A percentile compares a stretch with the other conserved stretches of the same genome.
Evolutionary conservation across 345 rosid species (phyloP).

Genomic region (Passiflora organensis): DNA sequence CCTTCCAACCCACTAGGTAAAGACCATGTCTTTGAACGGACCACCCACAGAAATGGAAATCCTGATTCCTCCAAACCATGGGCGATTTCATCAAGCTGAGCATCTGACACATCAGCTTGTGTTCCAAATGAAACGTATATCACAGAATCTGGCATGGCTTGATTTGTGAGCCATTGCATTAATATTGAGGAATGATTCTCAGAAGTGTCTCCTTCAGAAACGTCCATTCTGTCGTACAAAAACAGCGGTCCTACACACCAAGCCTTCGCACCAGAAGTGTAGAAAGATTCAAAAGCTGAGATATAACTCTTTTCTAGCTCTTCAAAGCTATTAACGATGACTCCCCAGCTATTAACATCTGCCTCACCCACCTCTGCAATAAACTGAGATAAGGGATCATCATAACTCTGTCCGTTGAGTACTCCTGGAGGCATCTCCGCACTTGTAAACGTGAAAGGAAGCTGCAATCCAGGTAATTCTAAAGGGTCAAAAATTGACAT

Average conservation of each 20-base stretch:
- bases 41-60: conserved; percentile 13
- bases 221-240: conserved; percentile 3
- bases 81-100: conserved; percentile 22
- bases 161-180: conserved; percentile 12
- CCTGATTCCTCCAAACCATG: conserved; percentile 17
- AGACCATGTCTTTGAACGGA: conserved; percentile 17
- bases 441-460: conserved; percentile 14
- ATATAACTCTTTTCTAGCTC: conserved; percentile 16
- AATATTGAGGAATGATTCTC: background rate
- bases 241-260: conserved; percentile 20
- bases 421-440: conserved; percentile 7
- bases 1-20: conserved; percentile 1
- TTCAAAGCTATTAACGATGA: conserved; percentile 22
- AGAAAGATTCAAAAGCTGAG: conserved; percentile 17
- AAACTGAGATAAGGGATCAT: background rate
- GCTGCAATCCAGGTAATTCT: conserved; percentile 6
- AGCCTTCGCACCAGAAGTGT: conserved; percentile 17
- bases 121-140: conserved; percentile 19
- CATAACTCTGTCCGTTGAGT: background rate
- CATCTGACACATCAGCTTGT: conserved; percentile 17
- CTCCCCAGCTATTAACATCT: conserved; percentile 20
- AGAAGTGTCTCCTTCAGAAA: background rate
- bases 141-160: background rate
- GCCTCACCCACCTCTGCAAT: conserved; percentile 12
- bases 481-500: background rate